Base-by-base conservation (phyloP, 192 early-diverging fungal genomes). In the Glomus cerebriforme region DNA sequence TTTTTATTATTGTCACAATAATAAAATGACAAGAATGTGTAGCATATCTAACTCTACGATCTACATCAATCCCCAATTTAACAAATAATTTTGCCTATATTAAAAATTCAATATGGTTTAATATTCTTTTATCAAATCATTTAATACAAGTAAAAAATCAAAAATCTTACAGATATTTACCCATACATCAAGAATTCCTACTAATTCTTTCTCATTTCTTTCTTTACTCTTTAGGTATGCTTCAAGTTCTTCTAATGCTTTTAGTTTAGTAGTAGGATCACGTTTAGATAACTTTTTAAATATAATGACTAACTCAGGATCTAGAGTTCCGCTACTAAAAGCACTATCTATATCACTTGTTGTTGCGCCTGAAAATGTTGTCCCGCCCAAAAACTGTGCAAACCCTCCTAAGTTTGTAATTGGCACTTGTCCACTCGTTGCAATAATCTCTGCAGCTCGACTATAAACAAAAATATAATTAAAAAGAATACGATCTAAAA, bases 271-370 rank as follows among this genome's bases (percentile, higher is more conserved):
- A 34, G 86, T 91, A 8, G 94, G 83, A 79, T 99, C 97, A 64
- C 92, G 91, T 81, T 99, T 99, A 24, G 89, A 84, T 34, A 98
- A 87, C 73, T 91, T 91, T 80, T 96, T 96, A 34, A 99, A 79
- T 60, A 97, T 90, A 60, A 95, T 87, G 27, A 90, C 83, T 26
- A 95, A 72, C 9, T 91, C 86, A 9, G 88, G 85, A 62, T 91
- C 88, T 19, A 87, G 87, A 60, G 86, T 80, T 19, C 73, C 78
- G 37, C 39, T 82, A 45, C 60, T 58, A 35, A 45, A 76, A 3
- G 39, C 64, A 3, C 72, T 32, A 2, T 69, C 66, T 43, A 79
- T 81, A 0, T 83, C 77, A 39, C 87, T 82, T 26, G 80, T 78
- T 29, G 78, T 63, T 59, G 71, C 72, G 65, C 76, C 79, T 43